Evolutionary conservation across 2,329 filamentous ascomycete species (phyloP), one percentile per base, ranked within the genome.

Genomic region (Penicillium sp.): DNA sequence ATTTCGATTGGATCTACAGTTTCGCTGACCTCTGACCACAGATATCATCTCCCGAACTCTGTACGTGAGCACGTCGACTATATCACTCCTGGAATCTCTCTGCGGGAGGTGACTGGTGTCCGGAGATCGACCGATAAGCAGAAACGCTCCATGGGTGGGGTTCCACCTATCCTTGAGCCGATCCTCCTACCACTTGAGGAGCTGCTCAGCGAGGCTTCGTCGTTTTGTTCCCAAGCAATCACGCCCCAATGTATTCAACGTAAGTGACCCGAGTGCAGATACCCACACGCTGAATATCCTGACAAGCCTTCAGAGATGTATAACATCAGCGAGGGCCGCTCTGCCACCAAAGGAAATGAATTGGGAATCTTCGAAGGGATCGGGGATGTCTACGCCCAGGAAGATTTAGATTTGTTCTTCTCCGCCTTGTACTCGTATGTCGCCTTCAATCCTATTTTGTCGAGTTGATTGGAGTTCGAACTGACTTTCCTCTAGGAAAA

Each of bases 321-420:
- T 63, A 76, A 76, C 61, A 75, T 81, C 53, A 72, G 76, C 5
- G 55, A 72, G 11, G 72, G 70, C 15, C 73, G 64, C 15, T 71
- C 63, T 7, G 72, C 76, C 5, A 79, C 68, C 7, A 70, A 68
- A 13, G 76, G 76, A 10, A 81, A 81, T 55, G 70, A 75, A 53
- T 67, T 76, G 40, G 79, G 75, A 46, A 78, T 82, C 25, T 78
- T 78, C 43, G 76, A 81, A 60, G 70, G 73, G 45, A 59, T 75
- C 39, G 72, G 73, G n/a, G 78, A 80, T 57, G 73, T 75, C 29
- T 82, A 81, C 47, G 70, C 71, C 6, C 75, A 79, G 61, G 70
- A 74, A 36, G 77, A 80, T 62, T 67, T 81, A 33, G 61, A 80
- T 57, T 60, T 74, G 11, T 80, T 76, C 65, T 78, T 78, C 61